A percentile compares a stretch with the other conserved stretches of the same genome.
Evolutionary conservation across 1,284 basidiomycete species (phyloP).

Genomic region (Coriolopsis trogii): DNA sequence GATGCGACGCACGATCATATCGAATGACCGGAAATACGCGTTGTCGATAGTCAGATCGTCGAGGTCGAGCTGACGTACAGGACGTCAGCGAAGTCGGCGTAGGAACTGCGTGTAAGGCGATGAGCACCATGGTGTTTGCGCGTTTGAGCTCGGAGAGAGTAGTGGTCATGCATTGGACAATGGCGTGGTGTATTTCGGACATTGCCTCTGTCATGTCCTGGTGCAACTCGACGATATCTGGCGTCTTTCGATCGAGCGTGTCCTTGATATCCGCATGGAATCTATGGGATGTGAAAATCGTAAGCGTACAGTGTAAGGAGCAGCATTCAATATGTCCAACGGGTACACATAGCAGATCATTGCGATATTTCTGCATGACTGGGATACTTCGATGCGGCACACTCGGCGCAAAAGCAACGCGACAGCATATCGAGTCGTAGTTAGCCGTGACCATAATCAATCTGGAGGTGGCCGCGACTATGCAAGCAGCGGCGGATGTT

Average conservation of each 20-base stretch:
- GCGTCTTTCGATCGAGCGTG: slow-evolving; percentile 78
- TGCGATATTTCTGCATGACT: too few relatives aligned
- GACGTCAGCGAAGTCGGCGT: too few relatives aligned
- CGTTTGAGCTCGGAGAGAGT: slow-evolving; percentile 92
- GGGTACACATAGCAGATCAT: too few relatives aligned
- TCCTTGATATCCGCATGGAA: slow-evolving; percentile 89
- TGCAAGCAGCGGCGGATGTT: too few relatives aligned
- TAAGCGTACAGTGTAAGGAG: too few relatives aligned
- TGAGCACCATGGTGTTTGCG: slow-evolving; percentile 74
- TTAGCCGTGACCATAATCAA: too few relatives aligned
- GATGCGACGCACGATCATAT: slow-evolving; percentile 85
- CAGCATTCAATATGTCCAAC: too few relatives aligned
- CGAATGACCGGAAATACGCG: slow-evolving; percentile 94
- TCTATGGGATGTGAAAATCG: slow-evolving; percentile 43
- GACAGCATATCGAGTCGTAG: too few relatives aligned
- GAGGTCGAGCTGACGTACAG: slow-evolving; percentile 94
- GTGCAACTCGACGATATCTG: slow-evolving; percentile 92
- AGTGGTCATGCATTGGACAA: slow-evolving; percentile 93
- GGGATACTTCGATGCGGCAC: too few relatives aligned
- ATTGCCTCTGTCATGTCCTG: slow-evolving; percentile 87
- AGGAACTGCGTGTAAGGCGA: background rate
- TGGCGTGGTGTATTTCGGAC: slow-evolving; percentile 89
- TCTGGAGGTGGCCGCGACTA: too few relatives aligned
- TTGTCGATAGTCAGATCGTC: slow-evolving; percentile 95
- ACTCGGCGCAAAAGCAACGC: too few relatives aligned